phyloP scores from a whole-genome alignment of 2,329 filamentous ascomycete genomes.

The Diplodia scrobiculata region DNA sequence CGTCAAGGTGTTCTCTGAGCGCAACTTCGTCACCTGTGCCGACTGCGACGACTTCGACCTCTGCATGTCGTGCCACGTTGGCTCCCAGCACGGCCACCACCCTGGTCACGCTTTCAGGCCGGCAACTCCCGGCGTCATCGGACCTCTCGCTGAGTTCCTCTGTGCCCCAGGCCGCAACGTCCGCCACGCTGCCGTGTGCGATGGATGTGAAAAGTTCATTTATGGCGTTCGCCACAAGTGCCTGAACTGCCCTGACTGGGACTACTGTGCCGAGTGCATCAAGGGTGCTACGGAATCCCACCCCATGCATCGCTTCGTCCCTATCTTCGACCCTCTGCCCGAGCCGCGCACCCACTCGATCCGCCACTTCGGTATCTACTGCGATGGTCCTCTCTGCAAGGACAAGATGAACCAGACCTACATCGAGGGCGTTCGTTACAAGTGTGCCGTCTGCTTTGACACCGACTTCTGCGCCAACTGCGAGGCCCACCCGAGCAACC shows the following conservation, averaged over 20 bases:
- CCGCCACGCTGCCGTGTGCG: slow-evolving; percentile 85
- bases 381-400: slow-evolving; percentile 87
- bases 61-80: slow-evolving; percentile 77
- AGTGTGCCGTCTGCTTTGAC: slow-evolving; percentile 94
- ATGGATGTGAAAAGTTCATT: slow-evolving; percentile 87
- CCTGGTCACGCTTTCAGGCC: slow-evolving; percentile 79
- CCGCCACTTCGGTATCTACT: slow-evolving; percentile 84
- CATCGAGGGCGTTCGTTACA: slow-evolving; percentile 88
- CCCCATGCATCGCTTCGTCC: slow-evolving; percentile 81
- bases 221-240: slow-evolving; percentile 93
- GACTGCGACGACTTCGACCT: slow-evolving; percentile 89
- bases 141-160: slow-evolving; percentile 63
- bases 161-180: slow-evolving; percentile 78
- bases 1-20: slow-evolving; percentile 70
- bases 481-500: slow-evolving; percentile 81
- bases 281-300: slow-evolving; percentile 69
- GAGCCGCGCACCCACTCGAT: slow-evolving; percentile 51
- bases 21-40: slow-evolving; percentile 80
- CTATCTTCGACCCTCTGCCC: slow-evolving; percentile 74
- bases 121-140: slow-evolving; percentile 66
- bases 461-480: slow-evolving; percentile 93
- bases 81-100: slow-evolving; percentile 82
- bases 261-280: slow-evolving; percentile 82
- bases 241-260: slow-evolving; percentile 94
- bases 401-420: slow-evolving; percentile 56